Evolutionary conservation across 805 yeast genomes (phyloP), one percentile per base, ranked within the genome.

Genomic region (Saturnispora gosingensis): DNA sequence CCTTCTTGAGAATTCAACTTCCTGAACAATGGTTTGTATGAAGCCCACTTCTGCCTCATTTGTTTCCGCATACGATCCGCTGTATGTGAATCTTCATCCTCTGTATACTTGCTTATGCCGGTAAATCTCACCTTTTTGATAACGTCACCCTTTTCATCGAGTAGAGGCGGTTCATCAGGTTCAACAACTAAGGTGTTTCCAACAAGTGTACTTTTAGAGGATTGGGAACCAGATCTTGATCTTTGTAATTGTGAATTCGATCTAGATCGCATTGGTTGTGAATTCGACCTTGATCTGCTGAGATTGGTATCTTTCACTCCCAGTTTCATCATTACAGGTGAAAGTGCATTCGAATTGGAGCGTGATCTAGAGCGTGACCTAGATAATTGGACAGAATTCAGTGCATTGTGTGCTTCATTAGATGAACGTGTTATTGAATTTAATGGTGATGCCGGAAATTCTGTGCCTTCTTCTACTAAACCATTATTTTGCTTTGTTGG

Each of bases 31-130:
- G 69, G 67, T 32, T 62, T 62, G 34, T 65, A 66, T 2, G 63
- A 58, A 7, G 67, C 63, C 64, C 69, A 66, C 46, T 64, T 65
- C 52, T 65, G 68, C 45, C 68, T 57, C 53, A 67, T 54, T 46
- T 68, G 71, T 47, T 68, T 68, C 47, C 63, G 65, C 53, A 66
- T 58, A 7, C 62, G 64, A 48, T 59, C 62, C 5, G 71, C 67
- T 3, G 79, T 68, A 1, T 82, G 82, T 0, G 77, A 78, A 62
- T 78, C 83, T 59, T 78, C 83, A 6, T 72, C 77, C 34, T 72
- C 78, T 2, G 72, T 59, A 51, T 76, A 78, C 48, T 71, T 75
- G 1, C 77, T 71, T 5, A 78, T 82, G 0, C 82, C 82, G 4
- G 66, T 65, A 54, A 78, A 78, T 32, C 83, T 60, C 10, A 78